Percentiles rank a stretch among this genome's conserved stretches.
Evolutionary conservation across 345 rosid genomes (phyloP).

Genomic region (Rhodamnia argentea): DNA sequence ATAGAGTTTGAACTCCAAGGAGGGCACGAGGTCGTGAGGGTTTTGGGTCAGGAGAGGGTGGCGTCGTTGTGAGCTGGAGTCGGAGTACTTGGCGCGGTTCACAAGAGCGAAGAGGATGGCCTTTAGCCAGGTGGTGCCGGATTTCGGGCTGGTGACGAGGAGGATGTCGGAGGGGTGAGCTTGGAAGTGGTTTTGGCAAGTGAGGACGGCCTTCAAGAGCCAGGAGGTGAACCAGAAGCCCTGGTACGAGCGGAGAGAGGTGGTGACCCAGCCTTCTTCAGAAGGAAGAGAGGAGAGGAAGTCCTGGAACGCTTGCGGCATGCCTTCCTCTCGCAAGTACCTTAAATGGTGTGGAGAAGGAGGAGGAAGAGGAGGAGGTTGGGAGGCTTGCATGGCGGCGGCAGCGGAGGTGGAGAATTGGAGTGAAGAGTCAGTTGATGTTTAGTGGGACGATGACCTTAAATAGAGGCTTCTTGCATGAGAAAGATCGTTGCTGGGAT

Average conservation of each 20-base stretch:
- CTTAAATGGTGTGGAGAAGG: background rate
- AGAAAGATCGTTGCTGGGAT: no score
- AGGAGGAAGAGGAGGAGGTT: background rate
- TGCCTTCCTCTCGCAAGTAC: background rate
- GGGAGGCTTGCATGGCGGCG: no score
- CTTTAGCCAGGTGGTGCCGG: no score
- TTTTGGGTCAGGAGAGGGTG: background rate
- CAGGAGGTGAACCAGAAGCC: constrained; percentile 4
- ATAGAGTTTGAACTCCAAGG: background rate
- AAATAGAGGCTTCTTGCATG: no score
- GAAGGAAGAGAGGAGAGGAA: constrained; percentile 1
- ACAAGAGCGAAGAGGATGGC: no score
- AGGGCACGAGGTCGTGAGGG: constrained; percentile 7
- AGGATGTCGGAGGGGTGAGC: no score
- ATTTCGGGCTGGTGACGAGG: no score
- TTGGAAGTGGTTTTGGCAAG: background rate
- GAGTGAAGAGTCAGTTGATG: no score
- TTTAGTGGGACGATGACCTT: no score
- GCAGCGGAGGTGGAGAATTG: no score
- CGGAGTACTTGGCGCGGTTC: no score
- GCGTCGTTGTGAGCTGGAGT: background rate
- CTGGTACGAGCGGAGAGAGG: background rate
- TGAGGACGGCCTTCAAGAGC: background rate
- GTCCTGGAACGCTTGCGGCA: background rate
- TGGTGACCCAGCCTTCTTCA: background rate